These are phyloP conservation scores for Phytophthora podocarpi DNA, from an alignment of 352 stramenopile species.

Conservation along the genomic window DNA sequence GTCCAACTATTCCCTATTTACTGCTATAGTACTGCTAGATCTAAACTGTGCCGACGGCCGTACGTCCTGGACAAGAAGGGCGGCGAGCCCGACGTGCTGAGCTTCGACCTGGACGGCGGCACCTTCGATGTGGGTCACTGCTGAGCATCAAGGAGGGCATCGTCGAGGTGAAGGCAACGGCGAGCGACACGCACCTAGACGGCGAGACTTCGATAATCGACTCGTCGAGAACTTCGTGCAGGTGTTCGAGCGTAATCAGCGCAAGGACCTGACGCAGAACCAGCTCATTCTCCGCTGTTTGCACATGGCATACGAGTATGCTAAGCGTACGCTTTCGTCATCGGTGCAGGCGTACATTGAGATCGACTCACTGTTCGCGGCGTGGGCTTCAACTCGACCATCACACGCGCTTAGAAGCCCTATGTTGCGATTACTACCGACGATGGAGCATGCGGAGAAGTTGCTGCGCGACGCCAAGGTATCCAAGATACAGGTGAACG, in stretches of 20 bases:
- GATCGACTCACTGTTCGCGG: neutral
- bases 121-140: slow-evolving; percentile 94
- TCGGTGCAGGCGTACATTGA: neutral
- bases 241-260: slow-evolving; percentile 92
- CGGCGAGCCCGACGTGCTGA: slow-evolving; percentile 95
- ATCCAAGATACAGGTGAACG: slow-evolving; percentile 73
- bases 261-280: slow-evolving; percentile 89
- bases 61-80: slow-evolving; percentile 97
- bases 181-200: slow-evolving; percentile 93
- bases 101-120: slow-evolving; percentile 95
- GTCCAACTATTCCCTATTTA: too few relatives aligned
- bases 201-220: slow-evolving; percentile 95
- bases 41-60: too few relatives aligned
- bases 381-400: slow-evolving; percentile 52
- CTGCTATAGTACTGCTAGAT: too few relatives aligned
- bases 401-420: slow-evolving; percentile 94
- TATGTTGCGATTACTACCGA: slow-evolving; percentile 90
- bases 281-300: slow-evolving; percentile 88
- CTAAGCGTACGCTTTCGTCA: neutral
- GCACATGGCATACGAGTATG: too few relatives aligned
- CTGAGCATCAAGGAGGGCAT: slow-evolving; percentile 95
- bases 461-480: slow-evolving; percentile 89
- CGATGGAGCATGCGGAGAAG: slow-evolving; percentile 86
- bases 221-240: slow-evolving; percentile 92
- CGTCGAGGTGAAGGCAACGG: slow-evolving; percentile 96